These are phyloP conservation scores for Globisporangium barbulae DNA, from an alignment of 352 stramenopile genomes.

Conservation along the genomic window DNA sequence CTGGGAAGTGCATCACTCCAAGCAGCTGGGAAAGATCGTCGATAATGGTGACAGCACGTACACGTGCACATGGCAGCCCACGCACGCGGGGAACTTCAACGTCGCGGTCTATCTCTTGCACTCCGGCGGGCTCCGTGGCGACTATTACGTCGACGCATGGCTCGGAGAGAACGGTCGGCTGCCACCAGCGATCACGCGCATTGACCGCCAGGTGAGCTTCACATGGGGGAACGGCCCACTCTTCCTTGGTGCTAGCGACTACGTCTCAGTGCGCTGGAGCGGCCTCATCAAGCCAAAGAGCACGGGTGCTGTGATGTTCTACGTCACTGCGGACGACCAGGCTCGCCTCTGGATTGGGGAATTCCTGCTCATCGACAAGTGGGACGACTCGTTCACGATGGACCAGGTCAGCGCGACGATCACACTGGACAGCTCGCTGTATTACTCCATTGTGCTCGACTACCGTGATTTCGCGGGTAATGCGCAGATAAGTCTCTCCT, in stretches of 20 bases:
- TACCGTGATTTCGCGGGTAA: constrained; percentile 46
- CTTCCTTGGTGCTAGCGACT: constrained; percentile 48
- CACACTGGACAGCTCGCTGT: constrained; percentile 29
- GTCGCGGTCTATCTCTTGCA: constrained; percentile 59
- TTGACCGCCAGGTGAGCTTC: constrained; percentile 73
- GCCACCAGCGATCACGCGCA: constrained; percentile 31
- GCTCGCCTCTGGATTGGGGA: constrained; percentile 64
- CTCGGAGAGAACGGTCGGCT: constrained; percentile 24
- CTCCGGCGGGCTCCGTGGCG: constrained; percentile 47
- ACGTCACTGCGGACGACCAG: constrained; percentile 45
- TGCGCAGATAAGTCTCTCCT: constrained; percentile 44
- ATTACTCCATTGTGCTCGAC: constrained; percentile 57
- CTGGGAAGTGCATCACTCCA: constrained; percentile 20
- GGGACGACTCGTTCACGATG: constrained; percentile 25
- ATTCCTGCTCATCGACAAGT: constrained; percentile 59
- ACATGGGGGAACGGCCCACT: constrained; percentile 52
- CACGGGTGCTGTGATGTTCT: constrained; percentile 38
- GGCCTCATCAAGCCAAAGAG: constrained; percentile 56
- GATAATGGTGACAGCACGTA: constrained; percentile 35
- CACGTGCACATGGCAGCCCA: constrained; percentile 47
- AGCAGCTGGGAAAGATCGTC: constrained; percentile 19
- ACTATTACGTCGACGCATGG: constrained; percentile 71
- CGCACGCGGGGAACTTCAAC: constrained; percentile 40
- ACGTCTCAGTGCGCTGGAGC: constrained; percentile 62
- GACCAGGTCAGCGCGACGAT: constrained; percentile 18